Conservation (phyloP, 768 basidiomycete species). For the Trametes villosa region DNA sequence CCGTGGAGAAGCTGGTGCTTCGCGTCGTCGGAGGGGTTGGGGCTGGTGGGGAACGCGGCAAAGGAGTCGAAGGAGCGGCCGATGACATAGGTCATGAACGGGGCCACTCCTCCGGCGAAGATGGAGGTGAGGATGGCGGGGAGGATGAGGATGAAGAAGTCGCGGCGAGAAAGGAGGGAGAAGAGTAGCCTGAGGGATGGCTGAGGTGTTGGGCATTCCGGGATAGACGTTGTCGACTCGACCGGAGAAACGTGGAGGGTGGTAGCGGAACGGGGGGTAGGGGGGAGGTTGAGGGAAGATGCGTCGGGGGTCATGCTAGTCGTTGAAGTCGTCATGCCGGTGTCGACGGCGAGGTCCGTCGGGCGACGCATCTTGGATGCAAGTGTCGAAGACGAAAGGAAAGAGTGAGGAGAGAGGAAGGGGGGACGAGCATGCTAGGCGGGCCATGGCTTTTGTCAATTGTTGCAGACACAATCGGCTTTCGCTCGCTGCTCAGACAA, state of each 20-base stretch:
- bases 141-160: conserved; percentile 58
- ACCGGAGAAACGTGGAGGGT: conserved; percentile 25
- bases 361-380: conserved; percentile 31
- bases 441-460: conserved; percentile 39
- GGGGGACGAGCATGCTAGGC: conserved; percentile 1
- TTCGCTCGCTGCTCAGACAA: conserved; percentile 8
- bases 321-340: conserved; percentile 23
- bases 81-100: conserved; percentile 85
- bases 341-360: conserved; percentile 32
- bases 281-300: conserved; percentile 24
- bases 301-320: conserved; percentile 30
- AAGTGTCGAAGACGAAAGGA: conserved; percentile 19
- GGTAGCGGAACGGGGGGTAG: conserved; percentile 22
- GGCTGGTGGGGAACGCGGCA: conserved; percentile 54
- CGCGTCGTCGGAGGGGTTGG: conserved; percentile 43
- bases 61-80: conserved; percentile 80
- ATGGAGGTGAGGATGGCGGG: conserved; percentile 69
- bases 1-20: conserved; percentile 58
- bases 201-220: conserved; percentile 34
- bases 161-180: conserved; percentile 60
- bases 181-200: conserved; percentile 72
- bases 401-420: conserved; percentile 22
- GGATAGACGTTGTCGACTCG: conserved; percentile 30
- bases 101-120: conserved; percentile 70
- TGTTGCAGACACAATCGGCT: conserved; percentile 26